Conservation (phyloP, 768 basidiomycete genomes). For the Pleurotus ostreatus region DNA sequence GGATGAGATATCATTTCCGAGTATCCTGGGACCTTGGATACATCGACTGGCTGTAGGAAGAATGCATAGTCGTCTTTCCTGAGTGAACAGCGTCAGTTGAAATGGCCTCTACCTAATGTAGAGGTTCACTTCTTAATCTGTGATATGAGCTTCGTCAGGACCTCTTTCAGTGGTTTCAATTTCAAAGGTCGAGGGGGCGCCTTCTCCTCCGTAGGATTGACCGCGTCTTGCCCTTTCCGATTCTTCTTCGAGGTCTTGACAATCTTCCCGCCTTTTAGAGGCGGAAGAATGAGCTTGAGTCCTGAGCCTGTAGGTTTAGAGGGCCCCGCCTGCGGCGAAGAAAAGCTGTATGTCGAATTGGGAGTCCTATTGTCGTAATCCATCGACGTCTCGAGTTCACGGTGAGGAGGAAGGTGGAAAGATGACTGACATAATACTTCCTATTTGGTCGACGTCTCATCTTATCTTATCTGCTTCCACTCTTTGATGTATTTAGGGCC, state of each 20-base stretch:
- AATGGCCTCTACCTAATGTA: background rate
- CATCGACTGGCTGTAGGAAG: constrained; percentile 68
- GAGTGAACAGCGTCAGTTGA: constrained; percentile 12
- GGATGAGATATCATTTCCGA: constrained; percentile 71
- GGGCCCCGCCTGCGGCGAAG: background rate
- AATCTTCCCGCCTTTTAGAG: constrained; percentile 59
- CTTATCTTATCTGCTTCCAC: too few species aligned
- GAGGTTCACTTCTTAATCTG: constrained; percentile 73
- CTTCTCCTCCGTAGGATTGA: constrained; percentile 22
- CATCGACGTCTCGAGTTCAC: too few species aligned
- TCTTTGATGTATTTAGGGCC: too few species aligned
- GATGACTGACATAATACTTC: too few species aligned
- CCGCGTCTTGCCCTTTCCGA: constrained; percentile 27
- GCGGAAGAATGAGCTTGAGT: constrained; percentile 62
- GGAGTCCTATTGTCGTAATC: too few species aligned
- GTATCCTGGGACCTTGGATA: constrained; percentile 56
- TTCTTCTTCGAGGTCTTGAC: constrained; percentile 47
- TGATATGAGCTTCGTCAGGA: constrained; percentile 57
- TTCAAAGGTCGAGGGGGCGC: constrained; percentile 53
- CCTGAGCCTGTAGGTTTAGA: constrained; percentile 33
- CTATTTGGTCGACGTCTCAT: too few species aligned
- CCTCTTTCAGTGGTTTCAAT: constrained; percentile 77
- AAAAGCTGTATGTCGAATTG: background rate
- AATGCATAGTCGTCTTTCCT: constrained; percentile 89
- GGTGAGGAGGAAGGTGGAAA: too few species aligned